Evolutionary conservation across 192 early-diverging fungal species (phyloP).

Genomic region (Coemansia sp.): DNA sequence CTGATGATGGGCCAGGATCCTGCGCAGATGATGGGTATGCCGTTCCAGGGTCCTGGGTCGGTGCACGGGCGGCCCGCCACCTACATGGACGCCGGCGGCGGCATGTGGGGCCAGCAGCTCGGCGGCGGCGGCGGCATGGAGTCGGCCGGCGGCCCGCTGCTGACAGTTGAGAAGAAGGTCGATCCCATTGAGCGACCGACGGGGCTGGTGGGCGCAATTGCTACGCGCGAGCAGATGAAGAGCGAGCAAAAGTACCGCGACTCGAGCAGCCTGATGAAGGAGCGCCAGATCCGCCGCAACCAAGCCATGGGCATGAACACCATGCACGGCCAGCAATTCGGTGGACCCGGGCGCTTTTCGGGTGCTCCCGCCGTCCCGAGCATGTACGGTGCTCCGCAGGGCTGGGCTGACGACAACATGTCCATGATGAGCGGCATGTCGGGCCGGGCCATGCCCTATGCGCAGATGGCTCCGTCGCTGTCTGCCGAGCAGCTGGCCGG

Average conservation of each 20-base stretch:
- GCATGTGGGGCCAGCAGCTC: slow-evolving; percentile 40
- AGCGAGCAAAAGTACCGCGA: slow-evolving; percentile 52
- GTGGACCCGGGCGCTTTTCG: slow-evolving; percentile 13
- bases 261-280: slow-evolving; percentile 49
- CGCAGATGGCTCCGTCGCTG: slow-evolving; percentile 38
- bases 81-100: slow-evolving; percentile 33
- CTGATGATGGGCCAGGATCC: slow-evolving; percentile 16
- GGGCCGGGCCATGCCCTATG: slow-evolving; percentile 38
- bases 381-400: slow-evolving; percentile 38
- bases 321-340: slow-evolving; percentile 6
- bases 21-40: slow-evolving; percentile 19
- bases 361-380: slow-evolving; percentile 28
- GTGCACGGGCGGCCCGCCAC: slow-evolving; percentile 29
- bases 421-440: slow-evolving; percentile 49
- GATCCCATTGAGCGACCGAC: slow-evolving; percentile 46
- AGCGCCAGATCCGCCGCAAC: slow-evolving; percentile 51
- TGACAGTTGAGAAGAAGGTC: slow-evolving; percentile 46
- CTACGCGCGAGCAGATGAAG: slow-evolving; percentile 51
- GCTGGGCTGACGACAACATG: slow-evolving; percentile 45
- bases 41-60: slow-evolving; percentile 23
- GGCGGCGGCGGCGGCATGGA: slow-evolving; percentile 35
- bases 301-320: slow-evolving; percentile 44
- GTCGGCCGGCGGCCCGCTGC: slow-evolving; percentile 35
- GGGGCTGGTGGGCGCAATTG: slow-evolving; percentile 51
- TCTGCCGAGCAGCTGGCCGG: slow-evolving; percentile 37